Base-by-base conservation (phyloP, 148 eudicot genomes). In the Persicaria maculosa region DNA sequence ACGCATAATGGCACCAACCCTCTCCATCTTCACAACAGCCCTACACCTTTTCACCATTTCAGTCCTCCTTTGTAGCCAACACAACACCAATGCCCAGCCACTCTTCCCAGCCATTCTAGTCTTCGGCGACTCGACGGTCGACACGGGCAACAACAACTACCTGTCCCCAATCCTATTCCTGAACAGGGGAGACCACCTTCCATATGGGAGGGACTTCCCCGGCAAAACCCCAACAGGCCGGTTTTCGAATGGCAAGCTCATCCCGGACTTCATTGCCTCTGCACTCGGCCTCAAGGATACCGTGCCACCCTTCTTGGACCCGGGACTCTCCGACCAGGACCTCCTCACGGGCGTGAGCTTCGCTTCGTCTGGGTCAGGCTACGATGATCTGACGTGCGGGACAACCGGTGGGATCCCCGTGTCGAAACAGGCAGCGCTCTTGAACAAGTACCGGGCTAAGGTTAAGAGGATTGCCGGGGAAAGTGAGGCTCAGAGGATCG, bases 81-180 rank as follows among this genome's bases (percentile, higher is more conserved):
- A 47, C 58, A 74, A 4, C 36, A 25, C 54, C 53, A 68, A 48
- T 72, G 78, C 80, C 14, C 85, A 80, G 48, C 62, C 74, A 67
- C 74, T 75, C 68, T 85, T 89, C 69, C 82, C 90, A 6, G 80
- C 89, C 50, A 69, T 85, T 80, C 88, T 86, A 43, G 68, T 83
- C 55, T 92, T 86, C n/a, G 94, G 97, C 3, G 92, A 88, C 71
- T 92, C 97, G 36, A 80, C 83, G 0, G 92, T 88, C 7, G 89
- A 91, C 14, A 83, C 89, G 0, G 89, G 92, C 58, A 91, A 89
- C 76, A 91, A 91, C 79, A 88, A 88, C 77, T 82, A 75, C 76
- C 36, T 80, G 0, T 48, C 59, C 17, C 77, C 86, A 31, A 52
- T 73, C 3, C 15, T 64, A 62, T 80, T 86, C 11, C 65, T 81